Evolutionary conservation across 768 basidiomycete species (phyloP), one percentile per base, ranked within the genome.

Genomic region (Boletus sp.): DNA sequence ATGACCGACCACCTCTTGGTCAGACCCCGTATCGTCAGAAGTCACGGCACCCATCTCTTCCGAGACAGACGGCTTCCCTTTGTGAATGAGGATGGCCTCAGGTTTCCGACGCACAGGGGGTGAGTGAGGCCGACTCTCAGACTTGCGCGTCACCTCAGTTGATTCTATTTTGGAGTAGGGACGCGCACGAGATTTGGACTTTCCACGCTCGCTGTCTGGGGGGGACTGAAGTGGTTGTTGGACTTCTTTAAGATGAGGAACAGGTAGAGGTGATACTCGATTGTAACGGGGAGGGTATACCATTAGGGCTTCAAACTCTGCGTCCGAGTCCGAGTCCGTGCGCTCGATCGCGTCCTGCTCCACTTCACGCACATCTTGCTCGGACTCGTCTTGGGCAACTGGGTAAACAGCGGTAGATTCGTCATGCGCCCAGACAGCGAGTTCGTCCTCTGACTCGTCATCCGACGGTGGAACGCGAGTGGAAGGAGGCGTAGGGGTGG

Each of bases 371-470:
- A 39, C 44, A 24, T 58, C 67, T 40, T 58, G 51, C 37, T 66
- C 64, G 28, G 63, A 55, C 18, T 61, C 59, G 29, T 54, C 64
- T 45, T 56, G 54, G 24, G 61, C 14, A 20, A 73, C 55, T 46
- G 64, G 66, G 41, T 75, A 72, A 30, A 82, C 64, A 47, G 68
- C 67, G 45, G 72, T 78, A 12, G 77, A 73, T 59, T 80, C 79
- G 53, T 78, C 76, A 39, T 67, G 64, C 28, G 74, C 67, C 77
- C 78, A 80, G 44, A 64, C 58, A 10, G 64, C 75, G 8, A 81
- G 71, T 61, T 83, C 82, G 55, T 83, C 82, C 18, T 81, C 81
- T n/a, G 80, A 77, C 28, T 74, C 72, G 28, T 67, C 62, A 8
- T 76, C 66, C 4, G 60, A 56, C 3, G 50, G 60, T 33, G 28